Evolutionary conservation across 176 grass and related monocot genomes (phyloP).

Genomic region (Poa pratensis): DNA sequence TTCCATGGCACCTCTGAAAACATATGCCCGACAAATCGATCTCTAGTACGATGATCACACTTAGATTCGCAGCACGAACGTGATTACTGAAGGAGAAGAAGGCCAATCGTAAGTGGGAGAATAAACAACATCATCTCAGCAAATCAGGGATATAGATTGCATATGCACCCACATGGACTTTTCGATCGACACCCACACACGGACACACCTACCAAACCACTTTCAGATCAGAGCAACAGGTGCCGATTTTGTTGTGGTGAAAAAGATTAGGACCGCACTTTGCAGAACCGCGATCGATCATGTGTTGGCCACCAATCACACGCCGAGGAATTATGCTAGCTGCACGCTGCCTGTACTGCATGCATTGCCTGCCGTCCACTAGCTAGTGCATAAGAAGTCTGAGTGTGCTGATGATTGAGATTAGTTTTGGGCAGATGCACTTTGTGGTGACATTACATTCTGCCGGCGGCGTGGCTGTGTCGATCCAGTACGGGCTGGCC

Average conservation of each 20-base stretch:
- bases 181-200: not conserved
- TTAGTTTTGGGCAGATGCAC: not conserved
- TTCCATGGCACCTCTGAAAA: slow-evolving; percentile 36
- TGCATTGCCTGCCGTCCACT: slow-evolving; percentile 15
- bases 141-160: slow-evolving; percentile 39
- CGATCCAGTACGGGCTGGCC: not conserved
- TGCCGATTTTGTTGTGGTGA: not conserved
- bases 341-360: not conserved
- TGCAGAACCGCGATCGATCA: slow-evolving; percentile 27
- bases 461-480: slow-evolving; percentile 44
- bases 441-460: slow-evolving; percentile 23
- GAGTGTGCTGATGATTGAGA: slow-evolving; percentile 19
- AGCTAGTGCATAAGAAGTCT: not conserved
- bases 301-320: not conserved
- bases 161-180: not conserved
- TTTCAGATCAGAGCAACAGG: not conserved
- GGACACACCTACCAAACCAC: slow-evolving; percentile 1
- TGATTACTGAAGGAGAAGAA: not conserved
- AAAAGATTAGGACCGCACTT: not conserved
- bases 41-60: slow-evolving; percentile 1
- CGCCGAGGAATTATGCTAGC: not conserved
- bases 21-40: not conserved
- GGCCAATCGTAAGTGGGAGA: not conserved
- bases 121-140: slow-evolving; percentile 50
- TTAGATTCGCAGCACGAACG: not conserved